Base-by-base conservation (phyloP, 176 grass and related monocot species). In the Avena atlantica region DNA sequence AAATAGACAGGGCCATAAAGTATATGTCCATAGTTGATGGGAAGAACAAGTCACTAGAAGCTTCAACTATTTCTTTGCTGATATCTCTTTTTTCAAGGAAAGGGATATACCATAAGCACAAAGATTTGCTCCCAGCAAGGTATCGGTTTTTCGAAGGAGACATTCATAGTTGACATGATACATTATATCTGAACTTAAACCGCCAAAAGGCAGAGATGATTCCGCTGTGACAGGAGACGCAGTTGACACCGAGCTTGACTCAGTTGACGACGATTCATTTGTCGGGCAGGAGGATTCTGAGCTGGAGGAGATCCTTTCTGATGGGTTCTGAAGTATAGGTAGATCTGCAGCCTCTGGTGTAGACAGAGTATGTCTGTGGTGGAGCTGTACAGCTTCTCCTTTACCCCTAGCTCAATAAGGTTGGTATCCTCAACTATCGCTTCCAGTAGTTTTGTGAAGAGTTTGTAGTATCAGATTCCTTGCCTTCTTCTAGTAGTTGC, bases 221-320 rank as follows among this genome's bases (percentile, higher is more conserved):
- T 31, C 81, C 6, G 36, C 62, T 61, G 64, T 13, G 27, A 82
- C 56, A 85, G 82, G 7, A 61, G 72, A 63, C 25, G 40, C 8
- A 5, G 56, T 44, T 78, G 86, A 68, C 15, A 16, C 48, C 14
- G 87, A 91, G 72, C 37, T 4, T 40, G 37, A 40, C 37, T 4
- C 37, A 40, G 20, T 80, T 34, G 89, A 91, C 21, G 75, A 89
- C 31, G 83, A 89, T 51, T 13, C 60, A 5, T 75, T 62, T 9
- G 23, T 65, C 74, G 91, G 52, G 17, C 74, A 62, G 48, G 92
- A 91, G 59, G 89, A 87, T 40, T 59, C 76, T 77, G 89, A 89
- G 84, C 58, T 91, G 44, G 89, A 91, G 73, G 89, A 91, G 62
- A 91, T 94, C 13, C 75, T 94, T 57, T 91, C 89, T 83, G 24